Evolutionary conservation across 148 eudicot genomes (phyloP), one percentile per base, ranked within the genome.

Genomic region (Rhododendron kiyosumense): DNA sequence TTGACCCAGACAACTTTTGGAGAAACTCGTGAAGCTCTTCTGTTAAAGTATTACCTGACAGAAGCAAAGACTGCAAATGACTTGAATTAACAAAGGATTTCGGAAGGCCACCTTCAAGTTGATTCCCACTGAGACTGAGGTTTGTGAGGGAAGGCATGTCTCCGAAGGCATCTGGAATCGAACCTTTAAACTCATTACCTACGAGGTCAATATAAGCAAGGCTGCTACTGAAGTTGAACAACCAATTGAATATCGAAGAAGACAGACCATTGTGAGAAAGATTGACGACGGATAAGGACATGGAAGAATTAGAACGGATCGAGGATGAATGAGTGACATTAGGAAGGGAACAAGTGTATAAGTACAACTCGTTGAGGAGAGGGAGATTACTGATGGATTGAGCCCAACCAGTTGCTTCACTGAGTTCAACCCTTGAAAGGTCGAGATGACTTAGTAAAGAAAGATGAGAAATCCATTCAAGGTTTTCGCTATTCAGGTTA

Each of bases 191-290:
- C 0, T n/a, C n/a, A n/a, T 0, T 0, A 0, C 5, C 43, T n/a
- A n/a, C n/a, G 7, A 87, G 86, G 57, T 89, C 61, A 45, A 89
- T 32, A 46, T 79, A 14, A 30, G 57, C 52, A 69, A 85, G 84
- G 48, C 12, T 79, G 67, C 78, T 51, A 41, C 73, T 79, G 4
- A 87, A 82, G 57, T 85, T 87, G 82, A 45, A 77, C 71, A 89
- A 57, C 89, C 89, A 87, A 15, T 5, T 28, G 71, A 28, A 87
- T 51, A 87, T 46, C 1, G 84, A 52, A 28, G 41, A 59, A n/a
- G 83, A 69, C 17, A 89, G 67, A 14, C 11, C 0, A 85, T 89
- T 89, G 0, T 0, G 5, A 1, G n/a, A 1, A 30, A 89, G 91
- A 78, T 41, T 30, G 26, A 87, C 8, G 26, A 30, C 0, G 24